Conservation (phyloP, 495 filamentous ascomycete species). For the Pseudomonodictys pantanalensis region DNA sequence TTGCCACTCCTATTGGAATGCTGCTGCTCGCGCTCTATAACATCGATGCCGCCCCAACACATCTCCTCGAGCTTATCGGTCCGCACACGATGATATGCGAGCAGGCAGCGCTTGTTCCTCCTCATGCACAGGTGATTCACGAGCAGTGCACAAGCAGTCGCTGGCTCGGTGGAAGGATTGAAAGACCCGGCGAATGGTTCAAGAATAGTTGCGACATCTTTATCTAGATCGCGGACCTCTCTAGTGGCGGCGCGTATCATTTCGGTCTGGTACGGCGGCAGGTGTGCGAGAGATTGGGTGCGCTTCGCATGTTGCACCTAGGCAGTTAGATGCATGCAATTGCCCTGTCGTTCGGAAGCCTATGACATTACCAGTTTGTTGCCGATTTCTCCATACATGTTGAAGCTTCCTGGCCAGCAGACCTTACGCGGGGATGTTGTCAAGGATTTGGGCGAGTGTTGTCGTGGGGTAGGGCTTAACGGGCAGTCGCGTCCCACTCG, state of each 20-base stretch:
- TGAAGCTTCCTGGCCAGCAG: not conserved
- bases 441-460: too few relatives aligned
- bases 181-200: constrained; percentile 80
- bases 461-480: too few relatives aligned
- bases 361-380: constrained; percentile 60
- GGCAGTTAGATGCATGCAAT: constrained; percentile 2
- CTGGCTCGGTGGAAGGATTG: constrained; percentile 79
- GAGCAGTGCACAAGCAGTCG: constrained; percentile 80
- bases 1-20: constrained; percentile 42
- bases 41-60: constrained; percentile 85
- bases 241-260: constrained; percentile 81
- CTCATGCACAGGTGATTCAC: constrained; percentile 95
- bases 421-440: too few relatives aligned
- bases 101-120: constrained; percentile 90
- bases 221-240: constrained; percentile 92
- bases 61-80: constrained; percentile 91
- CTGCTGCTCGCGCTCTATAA: constrained; percentile 58
- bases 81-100: constrained; percentile 89
- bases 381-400: constrained; percentile 88
- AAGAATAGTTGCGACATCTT: constrained; percentile 76
- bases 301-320: constrained; percentile 97
- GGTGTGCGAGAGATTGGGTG: constrained; percentile 79
- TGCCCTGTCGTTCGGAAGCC: not conserved
- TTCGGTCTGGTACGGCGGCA: constrained; percentile 92
- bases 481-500: too few relatives aligned